These are phyloP conservation scores for Cyclostephanos invisitatus DNA, from an alignment of 108 stramenopile species.

Conservation along the genomic window DNA sequence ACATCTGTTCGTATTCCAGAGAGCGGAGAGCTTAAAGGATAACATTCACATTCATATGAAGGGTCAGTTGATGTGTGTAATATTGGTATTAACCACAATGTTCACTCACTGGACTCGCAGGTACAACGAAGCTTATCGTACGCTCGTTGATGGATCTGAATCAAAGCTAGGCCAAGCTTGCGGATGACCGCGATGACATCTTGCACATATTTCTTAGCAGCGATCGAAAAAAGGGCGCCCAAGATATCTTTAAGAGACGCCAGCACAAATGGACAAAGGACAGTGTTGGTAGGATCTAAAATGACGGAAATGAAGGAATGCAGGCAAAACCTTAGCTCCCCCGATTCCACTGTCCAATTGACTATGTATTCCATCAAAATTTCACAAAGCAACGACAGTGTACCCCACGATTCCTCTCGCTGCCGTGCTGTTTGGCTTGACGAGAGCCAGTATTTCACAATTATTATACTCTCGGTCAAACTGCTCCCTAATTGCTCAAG, in stretches of 20 bases:
- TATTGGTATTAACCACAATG: neutral
- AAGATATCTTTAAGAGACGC: conserved; percentile 30
- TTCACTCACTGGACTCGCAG: conserved; percentile 21
- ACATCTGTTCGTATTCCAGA: conserved; percentile 21
- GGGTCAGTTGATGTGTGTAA: neutral
- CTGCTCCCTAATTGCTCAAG: conserved; percentile 54
- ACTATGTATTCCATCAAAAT: conserved; percentile 42
- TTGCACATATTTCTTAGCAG: conserved; percentile 16
- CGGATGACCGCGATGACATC: conserved; percentile 26
- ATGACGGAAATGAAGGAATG: conserved; percentile 49
- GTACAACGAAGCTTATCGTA: conserved; percentile 13
- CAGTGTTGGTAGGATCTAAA: conserved; percentile 32
- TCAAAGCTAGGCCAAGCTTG: conserved; percentile 45
- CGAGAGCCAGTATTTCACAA: conserved; percentile 52
- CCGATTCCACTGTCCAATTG: conserved; percentile 25
- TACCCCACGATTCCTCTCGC: conserved; percentile 41
- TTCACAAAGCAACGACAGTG: conserved; percentile 46
- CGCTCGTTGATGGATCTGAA: conserved; percentile 31
- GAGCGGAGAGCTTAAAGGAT: conserved; percentile 3
- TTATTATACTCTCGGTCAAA: conserved; percentile 53
- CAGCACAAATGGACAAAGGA: conserved; percentile 20
- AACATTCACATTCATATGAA: neutral
- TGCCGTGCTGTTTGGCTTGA: conserved; percentile 29
- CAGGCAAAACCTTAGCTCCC: conserved; percentile 56
- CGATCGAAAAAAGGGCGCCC: conserved; percentile 33